Evolutionary conservation across 176 grass and related monocot species (phyloP).

Genomic region (Chloris gayana): DNA sequence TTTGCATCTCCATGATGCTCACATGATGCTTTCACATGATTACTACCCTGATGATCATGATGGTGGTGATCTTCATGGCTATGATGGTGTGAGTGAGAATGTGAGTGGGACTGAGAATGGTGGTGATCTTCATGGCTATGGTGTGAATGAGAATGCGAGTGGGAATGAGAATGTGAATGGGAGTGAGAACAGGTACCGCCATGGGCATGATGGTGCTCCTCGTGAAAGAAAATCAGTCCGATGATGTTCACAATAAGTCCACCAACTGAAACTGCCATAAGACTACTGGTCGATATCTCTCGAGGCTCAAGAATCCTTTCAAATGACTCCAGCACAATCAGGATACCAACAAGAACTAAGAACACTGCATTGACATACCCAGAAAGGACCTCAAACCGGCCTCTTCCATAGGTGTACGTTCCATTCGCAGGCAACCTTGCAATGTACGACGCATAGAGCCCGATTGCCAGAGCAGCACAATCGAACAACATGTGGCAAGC

Average conservation of each 20-base stretch:
- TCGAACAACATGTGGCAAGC: constrained; percentile 99
- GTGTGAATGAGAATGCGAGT: constrained; percentile 16
- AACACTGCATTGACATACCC: constrained; percentile 98
- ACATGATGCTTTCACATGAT: constrained; percentile 38
- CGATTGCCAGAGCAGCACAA: constrained; percentile 88
- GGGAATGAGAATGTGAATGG: constrained; percentile 37
- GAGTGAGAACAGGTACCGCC: constrained; percentile 83
- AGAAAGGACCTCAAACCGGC: constrained; percentile 94
- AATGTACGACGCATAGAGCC: constrained; percentile 88
- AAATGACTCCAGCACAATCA: constrained; percentile 89
- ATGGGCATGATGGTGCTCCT: constrained; percentile 98
- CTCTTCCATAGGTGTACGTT: constrained; percentile 84
- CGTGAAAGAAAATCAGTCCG: constrained; percentile 96
- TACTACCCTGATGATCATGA: constrained; percentile 30
- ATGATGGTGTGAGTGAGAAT: constrained; percentile 39
- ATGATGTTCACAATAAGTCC: constrained; percentile 86
- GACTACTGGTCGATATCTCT: constrained; percentile 91
- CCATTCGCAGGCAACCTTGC: constrained; percentile 86
- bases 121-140: constrained; percentile 47
- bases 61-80: constrained; percentile 43
- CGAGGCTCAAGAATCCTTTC: constrained; percentile 96
- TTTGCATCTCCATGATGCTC: constrained; percentile 45
- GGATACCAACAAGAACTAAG: constrained; percentile 77
- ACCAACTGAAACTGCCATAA: constrained; percentile 86
- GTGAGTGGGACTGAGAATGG: constrained; percentile 25